A percentile compares a stretch with the other conserved stretches of the same genome.
Conservation (phyloP, 495 filamentous ascomycete species). For the Filosporella fistucella region DNA sequence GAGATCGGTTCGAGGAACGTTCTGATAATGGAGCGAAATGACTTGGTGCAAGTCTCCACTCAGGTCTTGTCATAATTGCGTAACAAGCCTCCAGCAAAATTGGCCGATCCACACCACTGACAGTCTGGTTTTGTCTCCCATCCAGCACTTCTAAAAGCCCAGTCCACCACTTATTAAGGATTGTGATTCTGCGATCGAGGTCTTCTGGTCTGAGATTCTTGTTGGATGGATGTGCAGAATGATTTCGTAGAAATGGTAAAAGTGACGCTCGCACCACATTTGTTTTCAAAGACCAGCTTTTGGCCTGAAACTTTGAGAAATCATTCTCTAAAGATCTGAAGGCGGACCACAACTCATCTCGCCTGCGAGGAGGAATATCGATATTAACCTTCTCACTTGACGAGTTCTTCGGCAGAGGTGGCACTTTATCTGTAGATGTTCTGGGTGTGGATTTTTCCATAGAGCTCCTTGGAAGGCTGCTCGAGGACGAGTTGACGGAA, state of each 20-base stretch:
- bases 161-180: conserved; percentile 95
- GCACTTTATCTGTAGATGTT: conserved; percentile 43
- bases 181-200: conserved; percentile 74
- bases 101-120: conserved; percentile 76
- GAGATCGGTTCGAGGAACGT: conserved; percentile 21
- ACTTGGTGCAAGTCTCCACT: conserved; percentile 77
- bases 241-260: conserved; percentile 76
- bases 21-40: conserved; percentile 55
- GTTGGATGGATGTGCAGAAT: conserved; percentile 67
- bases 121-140: conserved; percentile 54
- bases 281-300: conserved; percentile 72
- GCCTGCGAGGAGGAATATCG: conserved; percentile 38
- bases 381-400: conserved; percentile 52
- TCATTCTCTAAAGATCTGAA: conserved; percentile 82
- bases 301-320: conserved; percentile 77
- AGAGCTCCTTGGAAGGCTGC: conserved; percentile 30
- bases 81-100: conserved; percentile 76
- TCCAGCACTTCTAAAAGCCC: conserved; percentile 84
- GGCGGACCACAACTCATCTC: conserved; percentile 85
- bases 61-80: conserved; percentile 85
- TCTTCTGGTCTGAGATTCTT: conserved; percentile 68
- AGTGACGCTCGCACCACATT: conserved; percentile 74
- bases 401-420: conserved; percentile 49
- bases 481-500: conserved; percentile 27
- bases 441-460: conserved; percentile 44